phyloP scores from a whole-genome alignment of 2,329 filamentous ascomycete genomes.

The Verticillium isaacii region DNA sequence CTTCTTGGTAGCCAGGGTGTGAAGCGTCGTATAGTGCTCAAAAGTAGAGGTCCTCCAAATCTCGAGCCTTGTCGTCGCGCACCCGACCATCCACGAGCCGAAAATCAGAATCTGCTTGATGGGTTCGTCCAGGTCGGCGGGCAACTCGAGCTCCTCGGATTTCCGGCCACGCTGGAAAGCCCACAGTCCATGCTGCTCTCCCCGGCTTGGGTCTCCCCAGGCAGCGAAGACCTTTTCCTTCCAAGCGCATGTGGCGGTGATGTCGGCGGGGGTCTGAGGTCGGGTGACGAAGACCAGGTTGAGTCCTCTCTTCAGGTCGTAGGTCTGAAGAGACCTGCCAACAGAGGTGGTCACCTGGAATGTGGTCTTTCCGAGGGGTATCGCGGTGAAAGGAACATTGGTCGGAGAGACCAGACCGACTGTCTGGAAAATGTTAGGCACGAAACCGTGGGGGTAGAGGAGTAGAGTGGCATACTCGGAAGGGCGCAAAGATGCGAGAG shows the following conservation, averaged over 20 bases:
- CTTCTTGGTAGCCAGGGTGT: constrained; percentile 50
- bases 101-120: constrained; percentile 77
- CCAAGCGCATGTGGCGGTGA: constrained; percentile 85
- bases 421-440: constrained; percentile 51
- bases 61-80: constrained; percentile 70
- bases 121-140: constrained; percentile 60
- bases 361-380: constrained; percentile 86
- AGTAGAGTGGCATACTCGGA: constrained; percentile 60
- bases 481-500: constrained; percentile 89
- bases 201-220: constrained; percentile 62
- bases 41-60: constrained; percentile 81
- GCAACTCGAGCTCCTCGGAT: constrained; percentile 67
- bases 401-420: constrained; percentile 92
- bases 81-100: constrained; percentile 86
- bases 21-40: constrained; percentile 87
- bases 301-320: constrained; percentile 84
- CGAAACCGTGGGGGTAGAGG: not conserved
- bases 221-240: constrained; percentile 85
- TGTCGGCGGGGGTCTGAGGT: constrained; percentile 79
- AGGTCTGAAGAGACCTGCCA: constrained; percentile 86
- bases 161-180: constrained; percentile 88
- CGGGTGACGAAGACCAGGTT: constrained; percentile 91
- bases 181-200: constrained; percentile 69
- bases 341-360: constrained; percentile 97
- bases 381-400: constrained; percentile 79